Conservation (phyloP, 2,329 filamentous ascomycete genomes). For the Penicillium sp. region DNA sequence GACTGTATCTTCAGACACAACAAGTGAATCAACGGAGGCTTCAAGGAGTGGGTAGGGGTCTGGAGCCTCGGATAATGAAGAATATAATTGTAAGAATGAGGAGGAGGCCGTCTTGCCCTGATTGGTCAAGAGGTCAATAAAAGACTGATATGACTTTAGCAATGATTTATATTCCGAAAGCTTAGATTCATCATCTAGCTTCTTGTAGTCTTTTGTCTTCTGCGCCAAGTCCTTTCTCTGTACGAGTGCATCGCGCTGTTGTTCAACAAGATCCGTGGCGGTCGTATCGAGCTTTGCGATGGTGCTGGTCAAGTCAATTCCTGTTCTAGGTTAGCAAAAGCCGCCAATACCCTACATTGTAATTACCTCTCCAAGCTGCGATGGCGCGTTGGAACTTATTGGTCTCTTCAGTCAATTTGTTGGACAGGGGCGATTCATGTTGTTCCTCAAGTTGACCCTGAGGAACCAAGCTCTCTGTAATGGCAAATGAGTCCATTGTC, state of each 20-base stretch:
- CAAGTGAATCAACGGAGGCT: constrained; percentile 90
- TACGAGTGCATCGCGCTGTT: constrained; percentile 92
- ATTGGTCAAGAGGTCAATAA: constrained; percentile 93
- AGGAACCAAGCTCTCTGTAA: constrained; percentile 41
- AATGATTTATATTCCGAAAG: constrained; percentile 84
- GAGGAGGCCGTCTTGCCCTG: constrained; percentile 94
- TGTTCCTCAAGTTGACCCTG: constrained; percentile 30
- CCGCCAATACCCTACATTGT: constrained; percentile 17
- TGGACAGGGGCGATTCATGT: constrained; percentile 23
- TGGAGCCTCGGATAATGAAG: constrained; percentile 87
- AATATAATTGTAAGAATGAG: constrained; percentile 89
- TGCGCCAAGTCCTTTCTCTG: constrained; percentile 97
- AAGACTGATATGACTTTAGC: constrained; percentile 93
- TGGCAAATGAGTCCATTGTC: constrained; percentile 46
- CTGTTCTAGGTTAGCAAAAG: constrained; percentile 47
- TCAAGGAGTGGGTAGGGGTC: constrained; percentile 96
- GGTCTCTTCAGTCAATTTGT: constrained; percentile 55
- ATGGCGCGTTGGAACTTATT: constrained; percentile 98
- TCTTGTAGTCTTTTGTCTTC: constrained; percentile 97
- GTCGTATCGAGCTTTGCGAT: constrained; percentile 85
- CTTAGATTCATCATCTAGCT: constrained; percentile 85
- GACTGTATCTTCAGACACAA: constrained; percentile 86
- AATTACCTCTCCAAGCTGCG: constrained; percentile 88
- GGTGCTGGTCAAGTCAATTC: constrained; percentile 80
- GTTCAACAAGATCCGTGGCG: constrained; percentile 89